Evolutionary conservation across 768 basidiomycete genomes (phyloP).

Genomic region (Russula brevipes): DNA sequence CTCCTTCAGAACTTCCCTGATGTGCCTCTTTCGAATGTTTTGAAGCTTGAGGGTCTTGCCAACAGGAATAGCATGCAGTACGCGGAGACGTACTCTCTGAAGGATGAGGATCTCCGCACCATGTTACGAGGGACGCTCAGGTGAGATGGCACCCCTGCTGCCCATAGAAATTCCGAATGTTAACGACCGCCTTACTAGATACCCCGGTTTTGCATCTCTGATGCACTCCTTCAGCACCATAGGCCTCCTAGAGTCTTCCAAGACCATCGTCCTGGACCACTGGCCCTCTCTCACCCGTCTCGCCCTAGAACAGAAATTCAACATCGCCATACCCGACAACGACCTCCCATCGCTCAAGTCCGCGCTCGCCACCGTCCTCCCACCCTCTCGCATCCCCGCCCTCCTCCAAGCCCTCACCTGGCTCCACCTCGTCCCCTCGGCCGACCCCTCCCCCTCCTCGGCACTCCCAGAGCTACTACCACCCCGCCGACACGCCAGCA

Average conservation of each 20-base stretch:
- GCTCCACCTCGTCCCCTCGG: constrained; percentile 36
- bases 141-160: constrained; percentile 32
- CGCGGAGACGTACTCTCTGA: constrained; percentile 56
- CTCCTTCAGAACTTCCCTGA: constrained; percentile 54
- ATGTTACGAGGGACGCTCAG: constrained; percentile 83
- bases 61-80: constrained; percentile 82
- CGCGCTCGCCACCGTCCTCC: constrained; percentile 31
- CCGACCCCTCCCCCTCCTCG: constrained; percentile 21
- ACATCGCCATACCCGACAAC: constrained; percentile 27
- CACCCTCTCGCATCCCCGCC: constrained; percentile 27
- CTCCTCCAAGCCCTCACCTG: constrained; percentile 45
- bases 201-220: constrained; percentile 73
- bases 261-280: constrained; percentile 34
- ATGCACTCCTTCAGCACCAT: constrained; percentile 68
- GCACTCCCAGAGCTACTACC: not conserved
- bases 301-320: constrained; percentile 32
- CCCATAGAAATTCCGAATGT: not conserved
- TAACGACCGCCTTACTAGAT: constrained; percentile 41
- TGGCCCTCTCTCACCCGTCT: constrained; percentile 39
- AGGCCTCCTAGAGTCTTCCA: constrained; percentile 54
- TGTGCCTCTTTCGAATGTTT: constrained; percentile 56
- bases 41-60: constrained; percentile 76
- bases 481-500: not conserved
- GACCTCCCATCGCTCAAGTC: constrained; percentile 35
- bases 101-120: constrained; percentile 45